Evolutionary conservation across 306 rosid genomes (phyloP).

Genomic region (Pyrus bretschneideri): DNA sequence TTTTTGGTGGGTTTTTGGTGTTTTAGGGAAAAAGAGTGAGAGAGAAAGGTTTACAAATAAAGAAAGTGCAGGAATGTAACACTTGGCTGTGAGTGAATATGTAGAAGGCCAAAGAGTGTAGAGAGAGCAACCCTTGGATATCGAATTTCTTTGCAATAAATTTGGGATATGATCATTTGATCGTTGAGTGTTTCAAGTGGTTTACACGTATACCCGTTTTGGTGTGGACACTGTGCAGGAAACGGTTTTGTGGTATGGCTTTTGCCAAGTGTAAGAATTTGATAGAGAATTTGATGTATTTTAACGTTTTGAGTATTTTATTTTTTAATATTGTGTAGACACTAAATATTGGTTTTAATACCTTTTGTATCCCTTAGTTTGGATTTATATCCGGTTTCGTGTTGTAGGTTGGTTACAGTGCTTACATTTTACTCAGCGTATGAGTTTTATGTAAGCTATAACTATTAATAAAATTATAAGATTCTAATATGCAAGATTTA

Average conservation of each 20-base stretch:
- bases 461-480: too few species aligned
- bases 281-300: neutral
- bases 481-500: too few species aligned
- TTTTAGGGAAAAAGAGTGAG: neutral
- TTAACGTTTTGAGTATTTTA: neutral
- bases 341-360: neutral
- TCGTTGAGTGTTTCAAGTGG: conserved; percentile 19
- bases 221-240: neutral
- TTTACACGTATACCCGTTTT: conserved; percentile 10
- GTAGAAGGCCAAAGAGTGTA: neutral
- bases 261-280: conserved; percentile 29
- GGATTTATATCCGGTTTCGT: neutral
- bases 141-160: conserved; percentile 14
- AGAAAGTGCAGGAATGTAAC: neutral
- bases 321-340: neutral
- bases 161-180: conserved; percentile 17
- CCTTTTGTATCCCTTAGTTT: neutral
- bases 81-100: neutral
- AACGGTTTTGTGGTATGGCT: conserved; percentile 5
- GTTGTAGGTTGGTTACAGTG: neutral
- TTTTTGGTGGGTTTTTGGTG: too few species aligned
- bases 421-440: neutral
- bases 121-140: neutral
- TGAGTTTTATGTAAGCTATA: too few species aligned
- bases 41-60: neutral